Percentiles rank a stretch among this genome's conserved stretches.
Conservation (phyloP, 2,329 filamentous ascomycete genomes). For the Mollisia scopiformis region DNA sequence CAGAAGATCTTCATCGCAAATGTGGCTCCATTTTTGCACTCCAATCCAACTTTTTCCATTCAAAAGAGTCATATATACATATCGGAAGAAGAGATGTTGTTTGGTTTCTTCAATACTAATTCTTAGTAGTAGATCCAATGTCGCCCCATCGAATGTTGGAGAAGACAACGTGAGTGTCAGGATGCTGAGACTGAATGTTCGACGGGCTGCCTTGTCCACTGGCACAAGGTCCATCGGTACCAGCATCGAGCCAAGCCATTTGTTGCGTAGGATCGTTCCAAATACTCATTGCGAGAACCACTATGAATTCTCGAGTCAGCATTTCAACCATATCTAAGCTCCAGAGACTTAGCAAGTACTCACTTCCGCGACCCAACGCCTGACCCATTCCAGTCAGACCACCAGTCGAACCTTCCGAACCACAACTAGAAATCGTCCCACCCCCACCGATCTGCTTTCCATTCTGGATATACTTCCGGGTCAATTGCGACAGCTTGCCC, state of each 20-base stretch:
- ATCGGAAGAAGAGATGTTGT: too few relatives aligned
- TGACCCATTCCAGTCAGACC: slow-evolving; percentile 57
- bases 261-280: slow-evolving; percentile 58
- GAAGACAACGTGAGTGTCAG: slow-evolving; percentile 55
- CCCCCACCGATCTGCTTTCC: slow-evolving; percentile 54
- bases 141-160: slow-evolving; percentile 63
- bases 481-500: slow-evolving; percentile 47
- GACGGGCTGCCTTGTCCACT: slow-evolving; percentile 53
- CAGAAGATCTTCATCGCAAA: too few relatives aligned
- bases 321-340: not conserved
- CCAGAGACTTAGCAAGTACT: not conserved
- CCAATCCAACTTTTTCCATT: too few relatives aligned
- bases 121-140: slow-evolving; percentile 53
- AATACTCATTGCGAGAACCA: slow-evolving; percentile 66
- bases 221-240: slow-evolving; percentile 55
- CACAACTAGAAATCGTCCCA: slow-evolving; percentile 56
- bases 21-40: too few relatives aligned
- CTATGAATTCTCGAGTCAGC: slow-evolving; percentile 30
- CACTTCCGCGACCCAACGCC: slow-evolving; percentile 50
- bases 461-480: slow-evolving; percentile 52
- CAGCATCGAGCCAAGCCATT: slow-evolving; percentile 69
- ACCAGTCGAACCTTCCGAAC: slow-evolving; percentile 44
- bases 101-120: slow-evolving; percentile 1
- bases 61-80: too few relatives aligned
- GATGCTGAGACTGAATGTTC: slow-evolving; percentile 49